Percentiles rank a stretch among this genome's conserved stretches.
phyloP scores from a whole-genome alignment of 495 filamentous ascomycete genomes.

The Recurvomyces mirabilis region DNA sequence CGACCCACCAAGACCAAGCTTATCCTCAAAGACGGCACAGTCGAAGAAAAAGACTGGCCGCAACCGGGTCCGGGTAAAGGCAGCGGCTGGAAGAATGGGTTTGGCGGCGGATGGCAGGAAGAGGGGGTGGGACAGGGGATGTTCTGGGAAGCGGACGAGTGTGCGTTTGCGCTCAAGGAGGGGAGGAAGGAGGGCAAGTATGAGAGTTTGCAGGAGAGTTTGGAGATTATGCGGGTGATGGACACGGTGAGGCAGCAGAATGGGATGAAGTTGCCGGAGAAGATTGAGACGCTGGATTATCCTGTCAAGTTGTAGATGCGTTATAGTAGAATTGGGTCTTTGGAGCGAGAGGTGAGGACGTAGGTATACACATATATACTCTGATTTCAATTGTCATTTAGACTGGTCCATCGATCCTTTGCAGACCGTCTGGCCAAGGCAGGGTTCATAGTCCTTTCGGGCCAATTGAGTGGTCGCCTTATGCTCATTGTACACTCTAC shows the following conservation, averaged over 20 bases:
- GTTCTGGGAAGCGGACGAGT: conserved; percentile 95
- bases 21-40: conserved; percentile 33
- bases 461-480: no score
- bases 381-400: no score
- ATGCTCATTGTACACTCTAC: no score
- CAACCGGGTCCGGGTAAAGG: conserved; percentile 21
- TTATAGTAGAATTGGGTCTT: no score
- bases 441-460: no score
- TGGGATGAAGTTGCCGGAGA: conserved; percentile 65
- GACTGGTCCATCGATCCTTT: no score
- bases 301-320: conserved; percentile 21
- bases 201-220: conserved; percentile 69
- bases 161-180: conserved; percentile 69
- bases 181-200: conserved; percentile 66
- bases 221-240: conserved; percentile 90
- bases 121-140: conserved; percentile 58
- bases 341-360: no score
- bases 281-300: conserved; percentile 69
- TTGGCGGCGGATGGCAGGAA: conserved; percentile 8
- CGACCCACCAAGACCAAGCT: conserved; percentile 56
- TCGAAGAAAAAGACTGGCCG: conserved; percentile 28
- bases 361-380: no score
- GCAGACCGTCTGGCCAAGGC: no score
- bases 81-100: conserved; percentile 25
- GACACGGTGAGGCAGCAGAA: conserved; percentile 74